Evolutionary conservation across 2,329 filamentous ascomycete species (phyloP), one percentile per base, ranked within the genome.

Genomic region (Bertia moriformis): DNA sequence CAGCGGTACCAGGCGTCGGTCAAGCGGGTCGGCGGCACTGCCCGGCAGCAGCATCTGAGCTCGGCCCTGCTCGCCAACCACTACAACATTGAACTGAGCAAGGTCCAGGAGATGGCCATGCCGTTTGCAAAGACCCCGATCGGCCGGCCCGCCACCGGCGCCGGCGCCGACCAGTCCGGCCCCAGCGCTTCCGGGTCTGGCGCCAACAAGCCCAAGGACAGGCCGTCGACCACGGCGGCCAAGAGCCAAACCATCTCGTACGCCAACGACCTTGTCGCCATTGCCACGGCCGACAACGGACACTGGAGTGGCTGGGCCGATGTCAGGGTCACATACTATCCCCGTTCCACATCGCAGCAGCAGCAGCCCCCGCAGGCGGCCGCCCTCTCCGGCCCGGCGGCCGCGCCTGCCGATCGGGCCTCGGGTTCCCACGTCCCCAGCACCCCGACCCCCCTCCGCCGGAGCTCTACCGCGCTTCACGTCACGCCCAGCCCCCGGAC

Each of bases 1-100:
- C 85, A 95, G 60, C 76, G 91, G 49, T 98, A 95, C 49, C 83
- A 93, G 57, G 86, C 84, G 7, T 87, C 87, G 14, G 79, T 91
- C 44, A 86, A 88, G 58, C 78, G 86, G 18, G 67, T 81, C 39
- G 66, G 70, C n/a, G n/a, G n/a, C n/a, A n/a, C n/a, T n/a, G 73
- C 73, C 42, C 67, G 77, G 13, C 71, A 68, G 18, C 72, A 73
- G 37, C 68, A 78, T 47, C 69, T 88, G 35, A 83, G 83, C 52
- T 73, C 75, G 30, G 76, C 78, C 19, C 63, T 95, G 38, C 66
- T 95, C 38, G 73, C 78, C 18, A 88, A 87, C 45, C 91, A 98
- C 59, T 98, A 83, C 59, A 78, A 81, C 48, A 79, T 83, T 47
- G 72, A 79, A 44, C 64, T 83, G 4, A 86, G 95, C 45, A 82